Evolutionary conservation across 2,329 filamentous ascomycete genomes (phyloP).

Genomic region (Pseudogymnoascus sp.): DNA sequence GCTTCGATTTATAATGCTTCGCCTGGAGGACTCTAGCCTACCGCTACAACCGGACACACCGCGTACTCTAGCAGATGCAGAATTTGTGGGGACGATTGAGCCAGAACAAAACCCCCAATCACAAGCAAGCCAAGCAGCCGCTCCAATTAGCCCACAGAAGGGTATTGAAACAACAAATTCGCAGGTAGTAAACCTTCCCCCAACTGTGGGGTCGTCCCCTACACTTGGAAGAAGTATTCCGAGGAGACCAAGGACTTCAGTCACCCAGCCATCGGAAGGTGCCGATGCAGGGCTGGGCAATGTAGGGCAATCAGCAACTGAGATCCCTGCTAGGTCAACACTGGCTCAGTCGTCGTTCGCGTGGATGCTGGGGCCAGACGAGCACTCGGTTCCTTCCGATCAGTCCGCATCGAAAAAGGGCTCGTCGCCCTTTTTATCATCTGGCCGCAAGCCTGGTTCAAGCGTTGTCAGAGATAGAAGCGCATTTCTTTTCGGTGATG

Average conservation of each 20-base stretch:
- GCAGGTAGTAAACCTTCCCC: neutral
- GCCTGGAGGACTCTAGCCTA: conserved; percentile 49
- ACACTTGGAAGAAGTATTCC: neutral
- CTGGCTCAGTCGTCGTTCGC: conserved; percentile 69
- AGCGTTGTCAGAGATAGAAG: conserved; percentile 24
- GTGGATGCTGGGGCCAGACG: conserved; percentile 60
- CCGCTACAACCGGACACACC: conserved; percentile 32
- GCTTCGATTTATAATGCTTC: conserved; percentile 55
- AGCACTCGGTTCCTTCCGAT: conserved; percentile 14
- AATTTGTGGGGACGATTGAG: neutral
- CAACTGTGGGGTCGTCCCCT: neutral
- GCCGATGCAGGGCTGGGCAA: neutral
- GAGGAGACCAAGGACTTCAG: neutral
- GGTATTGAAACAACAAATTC: neutral
- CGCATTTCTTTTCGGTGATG: conserved; percentile 28
- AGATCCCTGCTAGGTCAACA: conserved; percentile 53
- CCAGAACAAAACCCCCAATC: neutral
- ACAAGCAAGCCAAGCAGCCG: neutral
- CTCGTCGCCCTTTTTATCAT: conserved; percentile 23
- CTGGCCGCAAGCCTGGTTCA: conserved; percentile 19
- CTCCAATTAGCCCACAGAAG: neutral
- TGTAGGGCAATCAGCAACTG: conserved; percentile 26
- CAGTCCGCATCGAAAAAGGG: conserved; percentile 21
- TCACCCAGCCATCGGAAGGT: neutral
- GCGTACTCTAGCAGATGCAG: conserved; percentile 3